Percentiles rank a stretch among this genome's conserved stretches.
Evolutionary conservation across 1,284 basidiomycete species (phyloP).

Genomic region (Cryptococcus maquisensis): DNA sequence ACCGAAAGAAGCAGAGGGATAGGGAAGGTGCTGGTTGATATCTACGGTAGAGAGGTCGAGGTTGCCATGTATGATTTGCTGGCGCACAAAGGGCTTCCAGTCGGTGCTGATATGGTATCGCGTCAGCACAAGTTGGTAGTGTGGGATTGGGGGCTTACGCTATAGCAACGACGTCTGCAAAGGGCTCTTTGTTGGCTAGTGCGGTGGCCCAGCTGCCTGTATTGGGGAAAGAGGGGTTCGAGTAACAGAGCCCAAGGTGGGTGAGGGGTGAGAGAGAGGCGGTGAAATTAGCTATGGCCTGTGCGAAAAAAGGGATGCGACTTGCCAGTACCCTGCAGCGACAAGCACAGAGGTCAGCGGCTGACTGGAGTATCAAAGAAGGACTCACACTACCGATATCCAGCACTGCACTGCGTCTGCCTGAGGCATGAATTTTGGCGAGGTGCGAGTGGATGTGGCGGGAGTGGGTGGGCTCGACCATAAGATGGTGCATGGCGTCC

Average conservation of each 20-base stretch:
- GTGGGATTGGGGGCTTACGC: constrained; percentile 37
- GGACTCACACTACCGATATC: constrained; percentile 41
- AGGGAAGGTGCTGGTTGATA: constrained; percentile 27
- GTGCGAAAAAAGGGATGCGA: not conserved
- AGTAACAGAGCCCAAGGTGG: no score
- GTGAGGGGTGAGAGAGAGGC: not conserved
- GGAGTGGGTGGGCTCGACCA: constrained; percentile 30
- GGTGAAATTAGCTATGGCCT: not conserved
- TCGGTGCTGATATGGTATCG: constrained; percentile 8
- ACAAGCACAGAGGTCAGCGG: not conserved
- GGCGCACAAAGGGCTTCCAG: constrained; percentile 23
- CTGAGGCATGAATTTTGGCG: constrained; percentile 22
- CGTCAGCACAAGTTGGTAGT: no score
- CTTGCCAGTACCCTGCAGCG: constrained; percentile 28
- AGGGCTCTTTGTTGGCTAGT: constrained; percentile 29
- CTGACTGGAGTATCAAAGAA: not conserved
- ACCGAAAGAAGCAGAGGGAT: constrained; percentile 29
- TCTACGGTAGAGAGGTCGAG: constrained; percentile 38
- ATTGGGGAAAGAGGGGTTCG: no score
- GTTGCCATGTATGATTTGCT: constrained; percentile 28
- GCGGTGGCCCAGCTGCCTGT: constrained; percentile 22
- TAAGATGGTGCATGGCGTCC: constrained; percentile 19
- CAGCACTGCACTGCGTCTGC: constrained; percentile 32
- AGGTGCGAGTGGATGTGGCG: constrained; percentile 26
- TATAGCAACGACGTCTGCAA: constrained; percentile 33